Percentiles rank a stretch among this genome's conserved stretches.
Conservation (phyloP, 2,329 filamentous ascomycete genomes). For the Penicillium brevicompactum region DNA sequence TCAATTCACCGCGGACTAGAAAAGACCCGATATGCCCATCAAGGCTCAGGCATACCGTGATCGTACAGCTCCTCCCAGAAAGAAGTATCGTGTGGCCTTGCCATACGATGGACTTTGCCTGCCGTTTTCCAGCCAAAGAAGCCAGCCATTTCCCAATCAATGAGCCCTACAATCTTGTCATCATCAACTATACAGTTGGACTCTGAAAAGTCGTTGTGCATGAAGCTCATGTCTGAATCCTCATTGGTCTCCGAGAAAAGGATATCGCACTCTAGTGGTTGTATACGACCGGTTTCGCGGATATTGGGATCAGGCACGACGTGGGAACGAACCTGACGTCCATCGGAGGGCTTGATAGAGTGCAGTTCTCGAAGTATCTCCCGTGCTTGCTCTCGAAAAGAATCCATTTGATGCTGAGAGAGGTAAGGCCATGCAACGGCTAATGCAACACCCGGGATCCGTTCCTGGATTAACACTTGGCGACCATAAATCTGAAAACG, state of each 20-base stretch:
- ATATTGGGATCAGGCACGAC: constrained; percentile 28
- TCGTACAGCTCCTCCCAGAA: constrained; percentile 25
- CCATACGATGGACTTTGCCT: constrained; percentile 22
- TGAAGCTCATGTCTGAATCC: constrained; percentile 34
- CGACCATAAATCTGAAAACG: constrained; percentile 37
- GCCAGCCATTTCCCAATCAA: constrained; percentile 48
- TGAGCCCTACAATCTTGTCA: constrained; percentile 38
- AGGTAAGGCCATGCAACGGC: constrained; percentile 43
- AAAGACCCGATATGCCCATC: background rate
- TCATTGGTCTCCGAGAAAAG: constrained; percentile 30
- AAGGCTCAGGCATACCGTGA: constrained; percentile 37
- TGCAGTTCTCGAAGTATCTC: constrained; percentile 33
- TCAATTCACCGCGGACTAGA: background rate
- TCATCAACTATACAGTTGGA: constrained; percentile 45
- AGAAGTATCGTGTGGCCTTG: constrained; percentile 20
- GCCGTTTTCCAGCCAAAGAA: constrained; percentile 34
- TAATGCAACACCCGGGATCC: constrained; percentile 41
- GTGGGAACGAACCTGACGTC: constrained; percentile 20
- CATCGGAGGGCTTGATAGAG: constrained; percentile 24
- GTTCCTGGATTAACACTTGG: constrained; percentile 43
- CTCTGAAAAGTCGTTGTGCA: constrained; percentile 44
- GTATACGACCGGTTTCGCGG: constrained; percentile 30
- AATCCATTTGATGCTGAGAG: constrained; percentile 31
- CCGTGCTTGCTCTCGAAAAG: constrained; percentile 42
- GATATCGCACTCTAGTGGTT: constrained; percentile 37